A percentile compares a stretch with the other conserved stretches of the same genome.
Conservation (phyloP, 495 filamentous ascomycete species). For the Hapsidospora chrysogenum region DNA sequence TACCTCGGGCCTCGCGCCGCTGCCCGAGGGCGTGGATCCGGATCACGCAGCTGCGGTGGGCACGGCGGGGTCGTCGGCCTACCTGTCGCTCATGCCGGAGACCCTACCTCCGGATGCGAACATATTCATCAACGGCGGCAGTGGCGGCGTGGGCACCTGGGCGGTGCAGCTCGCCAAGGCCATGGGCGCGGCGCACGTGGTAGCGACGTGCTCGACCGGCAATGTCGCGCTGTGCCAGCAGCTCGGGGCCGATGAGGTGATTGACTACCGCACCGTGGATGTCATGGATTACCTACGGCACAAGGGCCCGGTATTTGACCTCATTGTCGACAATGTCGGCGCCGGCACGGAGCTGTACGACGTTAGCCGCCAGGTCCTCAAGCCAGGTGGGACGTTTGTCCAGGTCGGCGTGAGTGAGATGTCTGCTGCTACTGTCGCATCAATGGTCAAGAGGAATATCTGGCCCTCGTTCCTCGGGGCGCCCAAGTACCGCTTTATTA, state of each 20-base stretch:
- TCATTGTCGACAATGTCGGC: constrained; percentile 40
- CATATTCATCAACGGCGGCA: constrained; percentile 48
- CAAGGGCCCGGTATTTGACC: constrained; percentile 26
- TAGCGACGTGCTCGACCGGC: constrained; percentile 11
- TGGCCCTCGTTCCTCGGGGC: constrained; percentile 38
- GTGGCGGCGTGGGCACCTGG: constrained; percentile 40
- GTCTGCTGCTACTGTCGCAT: background rate
- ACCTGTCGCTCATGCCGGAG: constrained; percentile 35
- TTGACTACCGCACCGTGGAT: constrained; percentile 13
- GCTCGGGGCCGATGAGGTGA: constrained; percentile 14
- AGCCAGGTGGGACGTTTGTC: constrained; percentile 25
- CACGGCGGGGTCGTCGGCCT: constrained; percentile 36
- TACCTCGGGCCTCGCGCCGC: constrained; percentile 4
- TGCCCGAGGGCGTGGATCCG: constrained; percentile 18
- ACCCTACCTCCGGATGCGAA: constrained; percentile 28
- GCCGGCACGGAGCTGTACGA: constrained; percentile 26
- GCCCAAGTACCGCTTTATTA: constrained; percentile 26
- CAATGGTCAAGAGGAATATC: constrained; percentile 11
- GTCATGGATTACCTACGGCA: constrained; percentile 8
- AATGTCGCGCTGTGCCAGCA: constrained; percentile 10
- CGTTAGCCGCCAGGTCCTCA: constrained; percentile 29
- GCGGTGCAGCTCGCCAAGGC: constrained; percentile 46
- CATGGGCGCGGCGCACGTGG: constrained; percentile 27
- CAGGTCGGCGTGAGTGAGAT: constrained; percentile 26
- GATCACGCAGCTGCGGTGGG: constrained; percentile 21